These are phyloP conservation scores for Mycena latifolia DNA, from an alignment of 768 basidiomycete genomes.

Conservation along the genomic window DNA sequence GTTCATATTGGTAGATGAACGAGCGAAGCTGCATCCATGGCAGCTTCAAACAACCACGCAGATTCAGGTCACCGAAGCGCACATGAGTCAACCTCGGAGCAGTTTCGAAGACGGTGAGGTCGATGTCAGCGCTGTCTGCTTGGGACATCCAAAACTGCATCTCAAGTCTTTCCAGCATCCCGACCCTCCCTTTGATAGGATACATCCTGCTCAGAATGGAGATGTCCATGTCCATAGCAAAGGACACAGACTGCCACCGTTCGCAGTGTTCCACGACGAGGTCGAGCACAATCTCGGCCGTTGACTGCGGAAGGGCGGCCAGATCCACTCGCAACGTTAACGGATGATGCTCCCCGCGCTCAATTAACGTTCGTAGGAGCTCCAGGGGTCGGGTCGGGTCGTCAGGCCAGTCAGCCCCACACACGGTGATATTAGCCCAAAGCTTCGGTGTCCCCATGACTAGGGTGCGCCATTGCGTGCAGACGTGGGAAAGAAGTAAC, in stretches of 20 bases:
- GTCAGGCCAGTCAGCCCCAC: neutral
- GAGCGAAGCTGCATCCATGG: conserved; percentile 1
- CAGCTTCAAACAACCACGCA: neutral
- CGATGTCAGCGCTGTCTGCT: neutral
- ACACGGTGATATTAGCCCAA: neutral
- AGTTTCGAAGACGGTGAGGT: neutral
- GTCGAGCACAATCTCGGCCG: neutral
- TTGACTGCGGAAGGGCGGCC: neutral
- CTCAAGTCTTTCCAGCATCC: neutral
- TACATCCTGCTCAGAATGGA: neutral
- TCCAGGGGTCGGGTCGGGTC: neutral
- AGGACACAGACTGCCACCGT: neutral
- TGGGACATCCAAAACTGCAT: neutral
- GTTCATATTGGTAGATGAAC: neutral
- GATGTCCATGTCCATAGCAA: neutral
- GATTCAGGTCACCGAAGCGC: neutral
- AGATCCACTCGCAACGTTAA: neutral
- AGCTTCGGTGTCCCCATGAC: neutral
- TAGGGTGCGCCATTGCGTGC: too few species aligned
- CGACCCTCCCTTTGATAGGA: neutral
- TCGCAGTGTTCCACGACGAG: neutral
- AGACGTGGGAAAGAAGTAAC: too few species aligned
- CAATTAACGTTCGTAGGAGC: too few species aligned
- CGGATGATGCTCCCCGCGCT: neutral
- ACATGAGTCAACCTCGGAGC: neutral